Conservation (phyloP, 2,329 filamentous ascomycete species). For the Colletotrichum magnum region DNA sequence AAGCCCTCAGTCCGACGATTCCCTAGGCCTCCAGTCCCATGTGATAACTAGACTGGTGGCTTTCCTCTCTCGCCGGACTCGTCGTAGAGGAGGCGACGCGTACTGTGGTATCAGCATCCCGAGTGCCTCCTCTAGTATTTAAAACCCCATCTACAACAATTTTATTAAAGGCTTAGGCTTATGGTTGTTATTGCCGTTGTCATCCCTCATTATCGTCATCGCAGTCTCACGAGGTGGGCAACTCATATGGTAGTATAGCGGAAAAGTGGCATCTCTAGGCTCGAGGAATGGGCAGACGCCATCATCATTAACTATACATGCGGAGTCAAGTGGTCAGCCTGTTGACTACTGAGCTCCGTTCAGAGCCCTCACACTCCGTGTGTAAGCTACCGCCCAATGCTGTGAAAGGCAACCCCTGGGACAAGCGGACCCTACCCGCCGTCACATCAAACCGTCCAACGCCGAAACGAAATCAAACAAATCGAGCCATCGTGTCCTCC, state of each 20-base stretch:
- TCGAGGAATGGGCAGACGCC: too few species aligned
- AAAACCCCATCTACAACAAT: too few species aligned
- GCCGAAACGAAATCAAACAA: background rate
- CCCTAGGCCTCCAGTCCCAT: background rate
- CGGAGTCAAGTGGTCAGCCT: background rate
- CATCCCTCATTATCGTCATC: too few species aligned
- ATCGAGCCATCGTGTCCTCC: constrained; percentile 9
- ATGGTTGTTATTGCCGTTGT: too few species aligned
- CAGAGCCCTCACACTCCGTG: background rate
- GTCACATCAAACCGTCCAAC: constrained; percentile 12
- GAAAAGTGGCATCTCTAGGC: too few species aligned
- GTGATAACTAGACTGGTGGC: constrained; percentile 10
- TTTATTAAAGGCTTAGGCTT: too few species aligned
- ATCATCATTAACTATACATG: too few species aligned
- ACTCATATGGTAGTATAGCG: too few species aligned
- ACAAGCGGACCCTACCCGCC: background rate
- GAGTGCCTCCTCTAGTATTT: too few species aligned
- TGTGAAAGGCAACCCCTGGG: background rate
- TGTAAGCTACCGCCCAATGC: constrained; percentile 9
- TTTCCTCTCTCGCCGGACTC: background rate
- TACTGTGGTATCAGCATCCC: too few species aligned
- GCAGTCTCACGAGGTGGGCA: too few species aligned
- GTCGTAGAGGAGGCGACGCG: too few species aligned
- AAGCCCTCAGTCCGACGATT: background rate
- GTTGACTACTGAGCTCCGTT: background rate